Evolutionary conservation across 257 asterid genomes (phyloP).

Genomic region (Cynanchum wilfordii): DNA sequence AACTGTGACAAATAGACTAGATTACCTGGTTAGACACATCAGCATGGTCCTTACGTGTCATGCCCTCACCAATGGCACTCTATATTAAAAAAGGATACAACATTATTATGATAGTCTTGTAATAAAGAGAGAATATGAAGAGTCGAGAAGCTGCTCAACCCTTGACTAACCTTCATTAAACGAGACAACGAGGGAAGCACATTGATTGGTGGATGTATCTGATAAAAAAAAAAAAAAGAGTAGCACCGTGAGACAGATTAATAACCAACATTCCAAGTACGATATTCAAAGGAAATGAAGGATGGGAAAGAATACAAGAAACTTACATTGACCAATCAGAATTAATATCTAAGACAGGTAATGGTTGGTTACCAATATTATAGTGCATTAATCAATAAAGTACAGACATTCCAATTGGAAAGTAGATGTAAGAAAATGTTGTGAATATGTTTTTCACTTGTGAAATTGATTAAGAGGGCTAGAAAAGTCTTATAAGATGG

Average conservation of each 20-base stretch:
- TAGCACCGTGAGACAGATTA: not conserved
- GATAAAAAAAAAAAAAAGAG: constrained; percentile 20
- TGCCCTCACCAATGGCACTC: constrained; percentile 99
- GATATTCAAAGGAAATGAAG: not conserved
- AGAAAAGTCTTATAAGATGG: not conserved
- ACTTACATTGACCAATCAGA: not conserved
- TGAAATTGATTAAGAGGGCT: not conserved
- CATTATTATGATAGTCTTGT: not conserved
- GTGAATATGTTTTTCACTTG: not conserved
- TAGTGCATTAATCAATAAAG: not conserved
- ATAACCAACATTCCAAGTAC: not conserved
- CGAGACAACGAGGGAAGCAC: constrained; percentile 98
- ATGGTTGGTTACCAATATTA: not conserved
- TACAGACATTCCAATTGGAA: not conserved
- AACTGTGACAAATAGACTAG: not conserved
- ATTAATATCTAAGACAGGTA: not conserved
- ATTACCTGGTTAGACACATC: constrained; percentile 94
- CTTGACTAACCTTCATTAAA: constrained; percentile 74
- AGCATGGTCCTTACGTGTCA: constrained; percentile 95
- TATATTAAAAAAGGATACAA: constrained; percentile 21
- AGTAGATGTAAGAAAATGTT: not conserved
- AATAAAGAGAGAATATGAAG: not conserved
- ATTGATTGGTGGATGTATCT: constrained; percentile 97
- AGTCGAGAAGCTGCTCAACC: not conserved
- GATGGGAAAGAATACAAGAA: not conserved